A percentile compares a stretch with the other conserved stretches of the same genome.
Conservation (phyloP, 345 rosid genomes). For the Corymbia maculata region DNA sequence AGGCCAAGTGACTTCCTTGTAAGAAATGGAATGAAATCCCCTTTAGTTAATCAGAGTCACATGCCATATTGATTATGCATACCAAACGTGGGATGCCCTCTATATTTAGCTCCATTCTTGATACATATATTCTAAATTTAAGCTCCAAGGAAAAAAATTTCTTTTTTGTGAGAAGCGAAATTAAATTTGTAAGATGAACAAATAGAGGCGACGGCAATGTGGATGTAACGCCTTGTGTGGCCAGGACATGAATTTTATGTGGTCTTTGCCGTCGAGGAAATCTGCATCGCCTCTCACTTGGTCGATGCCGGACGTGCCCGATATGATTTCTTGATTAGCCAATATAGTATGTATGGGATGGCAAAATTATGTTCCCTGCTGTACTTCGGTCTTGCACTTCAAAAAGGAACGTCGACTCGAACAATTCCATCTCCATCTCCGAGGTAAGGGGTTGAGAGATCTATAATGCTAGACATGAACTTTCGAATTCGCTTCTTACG, state of each 20-base stretch:
- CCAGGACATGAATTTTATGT: background rate
- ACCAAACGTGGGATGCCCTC: background rate
- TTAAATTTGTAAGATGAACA: background rate
- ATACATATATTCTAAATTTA: background rate
- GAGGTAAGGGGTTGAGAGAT: background rate
- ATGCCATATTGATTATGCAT: background rate
- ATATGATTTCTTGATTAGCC: background rate
- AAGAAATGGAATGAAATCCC: background rate
- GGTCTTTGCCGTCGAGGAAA: background rate
- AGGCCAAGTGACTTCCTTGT: background rate
- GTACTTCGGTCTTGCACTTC: background rate
- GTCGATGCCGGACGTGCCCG: fast-evolving
- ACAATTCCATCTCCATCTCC: background rate
- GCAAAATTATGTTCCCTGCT: background rate
- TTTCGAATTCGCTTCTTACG: background rate
- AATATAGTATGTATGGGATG: background rate
- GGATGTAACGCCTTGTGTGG: background rate
- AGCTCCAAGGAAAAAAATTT: background rate
- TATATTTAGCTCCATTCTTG: background rate
- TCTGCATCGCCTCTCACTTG: background rate
- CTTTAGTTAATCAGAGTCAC: background rate
- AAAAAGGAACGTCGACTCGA: background rate
- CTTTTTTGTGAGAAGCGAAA: no score
- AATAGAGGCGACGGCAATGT: background rate
- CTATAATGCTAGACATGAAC: background rate